These are phyloP conservation scores for Cutaneotrichosporon cyanovorans DNA, from an alignment of 1,284 basidiomycete genomes.

Conservation along the genomic window DNA sequence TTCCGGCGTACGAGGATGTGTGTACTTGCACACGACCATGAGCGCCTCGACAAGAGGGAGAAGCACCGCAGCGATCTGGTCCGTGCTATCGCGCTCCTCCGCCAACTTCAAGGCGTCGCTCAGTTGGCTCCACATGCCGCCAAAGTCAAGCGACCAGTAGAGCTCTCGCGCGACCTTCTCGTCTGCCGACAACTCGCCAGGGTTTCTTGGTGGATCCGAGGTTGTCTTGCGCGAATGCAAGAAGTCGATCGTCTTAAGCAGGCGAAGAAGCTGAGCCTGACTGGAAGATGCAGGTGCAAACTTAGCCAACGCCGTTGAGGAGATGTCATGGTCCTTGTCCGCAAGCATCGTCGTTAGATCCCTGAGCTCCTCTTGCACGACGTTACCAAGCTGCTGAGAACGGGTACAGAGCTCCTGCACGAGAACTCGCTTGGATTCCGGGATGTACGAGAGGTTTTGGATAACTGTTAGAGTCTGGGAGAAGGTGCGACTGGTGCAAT, in stretches of 20 bases:
- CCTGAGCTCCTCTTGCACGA: slow-evolving; percentile 65
- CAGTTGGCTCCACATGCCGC: slow-evolving; percentile 73
- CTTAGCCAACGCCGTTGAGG: slow-evolving; percentile 56
- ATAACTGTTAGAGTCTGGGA: slow-evolving; percentile 81
- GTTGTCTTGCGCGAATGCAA: slow-evolving; percentile 63
- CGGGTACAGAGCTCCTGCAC: slow-evolving; percentile 74
- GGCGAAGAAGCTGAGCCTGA: slow-evolving; percentile 84
- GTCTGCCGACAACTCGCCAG: slow-evolving; percentile 49
- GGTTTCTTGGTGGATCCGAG: slow-evolving; percentile 19
- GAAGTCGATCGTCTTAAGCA: slow-evolving; percentile 92
- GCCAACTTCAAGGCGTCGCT: slow-evolving; percentile 76
- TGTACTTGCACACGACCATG: slow-evolving; percentile 96
- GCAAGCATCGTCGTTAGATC: slow-evolving; percentile 62
- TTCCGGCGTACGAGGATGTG: slow-evolving; percentile 1
- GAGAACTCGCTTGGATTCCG: slow-evolving; percentile 77
- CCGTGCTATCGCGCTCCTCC: slow-evolving; percentile 68
- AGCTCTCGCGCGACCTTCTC: slow-evolving; percentile 67
- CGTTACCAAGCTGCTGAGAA: slow-evolving; percentile 75
- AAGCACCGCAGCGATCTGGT: slow-evolving; percentile 81
- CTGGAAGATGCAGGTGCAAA: slow-evolving; percentile 86
- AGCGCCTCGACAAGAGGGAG: slow-evolving; percentile 87
- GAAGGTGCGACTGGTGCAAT: slow-evolving; percentile 91
- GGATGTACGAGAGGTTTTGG: slow-evolving; percentile 77
- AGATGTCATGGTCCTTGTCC: slow-evolving; percentile 54
- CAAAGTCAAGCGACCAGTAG: slow-evolving; percentile 80